Evolutionary conservation across 257 asterid genomes (phyloP).

Genomic region (Lycium ferocissimum): DNA sequence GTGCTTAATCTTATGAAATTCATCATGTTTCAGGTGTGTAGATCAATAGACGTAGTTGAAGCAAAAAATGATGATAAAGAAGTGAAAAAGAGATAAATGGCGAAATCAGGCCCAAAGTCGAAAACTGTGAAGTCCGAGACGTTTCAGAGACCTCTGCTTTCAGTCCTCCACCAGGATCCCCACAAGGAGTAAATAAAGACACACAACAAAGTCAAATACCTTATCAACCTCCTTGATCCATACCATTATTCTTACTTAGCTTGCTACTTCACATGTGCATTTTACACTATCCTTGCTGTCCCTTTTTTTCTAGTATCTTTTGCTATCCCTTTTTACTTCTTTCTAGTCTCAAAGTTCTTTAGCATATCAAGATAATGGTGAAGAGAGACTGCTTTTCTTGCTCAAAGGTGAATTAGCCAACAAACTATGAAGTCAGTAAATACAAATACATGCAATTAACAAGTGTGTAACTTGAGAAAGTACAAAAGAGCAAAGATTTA

Average conservation of each 20-base stretch:
- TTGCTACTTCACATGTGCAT: background rate
- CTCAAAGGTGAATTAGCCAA: background rate
- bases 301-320: background rate
- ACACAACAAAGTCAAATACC: conserved; percentile 1
- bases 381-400: background rate
- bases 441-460: background rate
- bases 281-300: background rate
- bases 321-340: background rate
- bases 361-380: conserved; percentile 5
- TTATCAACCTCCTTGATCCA: conserved; percentile 8
- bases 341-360: conserved; percentile 7
- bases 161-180: background rate
- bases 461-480: too few species aligned
- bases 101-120: too few species aligned
- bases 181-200: conserved; percentile 11
- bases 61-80: too few species aligned
- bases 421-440: background rate
- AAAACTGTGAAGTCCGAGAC: too few species aligned
- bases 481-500: background rate
- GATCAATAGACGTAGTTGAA: too few species aligned
- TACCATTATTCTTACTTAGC: background rate
- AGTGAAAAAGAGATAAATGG: too few species aligned
- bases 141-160: too few species aligned
- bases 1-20: too few species aligned
- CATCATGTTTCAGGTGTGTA: too few species aligned